Percentiles rank a stretch among this genome's conserved stretches.
Conservation (phyloP, 2,329 filamentous ascomycete genomes). For the Metarhizium rileyi region DNA sequence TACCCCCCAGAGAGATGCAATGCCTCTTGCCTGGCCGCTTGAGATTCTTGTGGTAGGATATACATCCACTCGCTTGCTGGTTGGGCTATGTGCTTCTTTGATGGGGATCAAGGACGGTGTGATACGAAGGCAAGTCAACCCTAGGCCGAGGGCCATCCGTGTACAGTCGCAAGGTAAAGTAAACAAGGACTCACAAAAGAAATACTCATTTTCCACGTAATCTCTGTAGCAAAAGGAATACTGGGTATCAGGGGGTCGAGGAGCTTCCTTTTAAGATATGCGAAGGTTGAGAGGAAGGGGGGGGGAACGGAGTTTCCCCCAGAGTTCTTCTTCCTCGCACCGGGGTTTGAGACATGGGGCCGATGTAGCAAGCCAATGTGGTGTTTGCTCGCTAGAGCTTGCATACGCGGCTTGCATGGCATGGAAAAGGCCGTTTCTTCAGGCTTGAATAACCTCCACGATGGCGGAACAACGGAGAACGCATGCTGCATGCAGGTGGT, state of each 20-base stretch:
- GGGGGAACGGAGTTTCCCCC: background rate
- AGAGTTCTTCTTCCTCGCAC: background rate
- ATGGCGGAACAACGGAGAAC: background rate
- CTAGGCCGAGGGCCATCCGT: background rate
- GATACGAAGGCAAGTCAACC: background rate
- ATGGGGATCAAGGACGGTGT: background rate
- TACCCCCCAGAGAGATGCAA: background rate
- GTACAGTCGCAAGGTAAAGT: background rate
- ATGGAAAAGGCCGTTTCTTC: background rate
- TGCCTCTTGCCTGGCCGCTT: background rate
- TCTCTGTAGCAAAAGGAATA: background rate
- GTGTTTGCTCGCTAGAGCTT: background rate
- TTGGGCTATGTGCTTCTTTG: background rate
- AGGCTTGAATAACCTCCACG: background rate
- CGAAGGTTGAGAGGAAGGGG: background rate
- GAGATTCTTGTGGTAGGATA: slow-evolving; percentile 14
- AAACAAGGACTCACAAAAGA: background rate
- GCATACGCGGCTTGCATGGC: background rate
- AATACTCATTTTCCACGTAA: background rate
- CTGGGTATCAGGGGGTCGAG: background rate
- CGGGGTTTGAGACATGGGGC: no score
- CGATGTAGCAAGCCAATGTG: background rate
- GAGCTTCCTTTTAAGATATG: background rate
- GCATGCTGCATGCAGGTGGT: background rate
- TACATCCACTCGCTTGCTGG: slow-evolving; percentile 17